A percentile compares a stretch with the other conserved stretches of the same genome.
Evolutionary conservation across 2,329 filamentous ascomycete genomes (phyloP).

Genomic region (Claviceps spartinae): DNA sequence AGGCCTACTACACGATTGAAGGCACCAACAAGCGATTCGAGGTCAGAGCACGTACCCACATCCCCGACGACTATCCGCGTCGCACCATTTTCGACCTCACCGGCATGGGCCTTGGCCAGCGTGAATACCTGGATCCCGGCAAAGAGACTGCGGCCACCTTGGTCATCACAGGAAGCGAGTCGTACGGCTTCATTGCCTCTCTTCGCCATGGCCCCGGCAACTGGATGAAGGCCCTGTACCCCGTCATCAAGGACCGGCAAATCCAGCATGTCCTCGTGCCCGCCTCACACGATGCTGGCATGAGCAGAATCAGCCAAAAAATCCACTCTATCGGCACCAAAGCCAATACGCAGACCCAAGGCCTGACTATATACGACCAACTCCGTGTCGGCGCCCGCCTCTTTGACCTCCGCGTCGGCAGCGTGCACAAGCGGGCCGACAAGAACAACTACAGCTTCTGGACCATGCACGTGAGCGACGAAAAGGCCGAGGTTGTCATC

Average conservation of each 20-base stretch:
- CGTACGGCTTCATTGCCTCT: constrained; percentile 19
- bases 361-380: constrained; percentile 29
- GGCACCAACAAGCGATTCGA: constrained; percentile 18
- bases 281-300: constrained; percentile 35
- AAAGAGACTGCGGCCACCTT: constrained; percentile 18
- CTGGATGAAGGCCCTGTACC: constrained; percentile 21
- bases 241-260: constrained; percentile 22
- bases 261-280: constrained; percentile 33
- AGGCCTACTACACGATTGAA: constrained; percentile 18
- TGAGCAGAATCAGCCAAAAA: constrained; percentile 25
- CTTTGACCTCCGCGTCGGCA: constrained; percentile 33
- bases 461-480: constrained; percentile 26
- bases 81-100: constrained; percentile 17
- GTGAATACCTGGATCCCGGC: constrained; percentile 20
- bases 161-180: constrained; percentile 21
- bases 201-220: constrained; percentile 15
- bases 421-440: constrained; percentile 9
- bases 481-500: constrained; percentile 21
- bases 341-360: constrained; percentile 32
- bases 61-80: constrained; percentile 13
- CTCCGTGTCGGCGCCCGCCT: constrained; percentile 30
- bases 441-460: constrained; percentile 20
- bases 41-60: constrained; percentile 17
- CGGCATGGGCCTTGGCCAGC: constrained; percentile 20
- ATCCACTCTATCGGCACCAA: constrained; percentile 22